Evolutionary conservation across 176 grass and related monocot species (phyloP), one percentile per base, ranked within the genome.

Genomic region (Juncus inflexus): DNA sequence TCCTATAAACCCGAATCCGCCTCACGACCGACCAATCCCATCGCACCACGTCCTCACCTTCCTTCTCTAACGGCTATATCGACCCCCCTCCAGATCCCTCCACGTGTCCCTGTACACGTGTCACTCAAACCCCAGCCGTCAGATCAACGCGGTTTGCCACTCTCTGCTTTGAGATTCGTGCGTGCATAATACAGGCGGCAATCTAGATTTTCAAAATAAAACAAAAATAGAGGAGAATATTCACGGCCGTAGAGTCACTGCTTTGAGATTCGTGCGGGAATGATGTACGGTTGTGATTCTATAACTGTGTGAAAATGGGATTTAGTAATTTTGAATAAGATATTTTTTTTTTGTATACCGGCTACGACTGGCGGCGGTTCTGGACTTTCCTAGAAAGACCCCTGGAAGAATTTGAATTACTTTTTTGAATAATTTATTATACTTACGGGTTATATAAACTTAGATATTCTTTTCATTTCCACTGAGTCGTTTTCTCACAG

Each of bases 291-390:
- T 9, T 15, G 50, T 39, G 66, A 55, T 4, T 2, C 4, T 56
- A 54, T 55, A 38, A 1, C n/a, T 2, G 3, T 10, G 51, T 56
- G 10, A 42, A 36, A 19, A 6, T 38, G 40, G 13, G 8, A 55
- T 40, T 55, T 69, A 3, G 19, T 9, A 40, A 56, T 15, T n/a
- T 58, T 67, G 16, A 45, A 49, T 3, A 5, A 40, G 60, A 7
- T 9, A 71, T 14, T 71, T 71, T 45, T 45, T 45, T 45, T 45
- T 3, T 3, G 42, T 7, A 45, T 39, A 12, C 51, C 66, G 39
- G 47, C 40, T 69, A 69, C 50, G 66, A 69, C 66, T 35, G 68
- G 54, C 68, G 68, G 68, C 68, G 36, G 12, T 71, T 71, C 68
- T 40, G 68, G 2, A 28, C 54, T 58, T 71, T 71, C 68, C 68